Evolutionary conservation across 106 monocot species (phyloP).

Genomic region (Iris macrosiphon): DNA sequence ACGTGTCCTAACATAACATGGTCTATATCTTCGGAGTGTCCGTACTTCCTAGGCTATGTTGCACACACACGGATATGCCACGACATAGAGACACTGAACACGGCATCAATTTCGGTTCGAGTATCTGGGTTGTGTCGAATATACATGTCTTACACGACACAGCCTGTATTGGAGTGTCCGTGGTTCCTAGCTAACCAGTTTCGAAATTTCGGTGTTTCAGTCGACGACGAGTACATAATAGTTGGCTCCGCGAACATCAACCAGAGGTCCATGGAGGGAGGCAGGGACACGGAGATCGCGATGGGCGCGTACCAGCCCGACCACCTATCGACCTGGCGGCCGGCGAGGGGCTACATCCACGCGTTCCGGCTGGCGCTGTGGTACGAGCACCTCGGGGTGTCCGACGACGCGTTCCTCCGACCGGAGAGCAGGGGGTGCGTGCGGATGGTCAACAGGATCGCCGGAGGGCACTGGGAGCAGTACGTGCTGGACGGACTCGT

Average conservation of each 20-base stretch:
- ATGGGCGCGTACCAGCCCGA: conserved; percentile 14
- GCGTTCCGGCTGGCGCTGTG: conserved; percentile 42
- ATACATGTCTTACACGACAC: no score
- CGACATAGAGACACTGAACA: no score
- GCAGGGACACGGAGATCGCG: conserved; percentile 12
- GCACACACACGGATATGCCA: no score
- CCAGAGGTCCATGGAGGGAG: conserved; percentile 17
- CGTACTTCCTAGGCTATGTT: no score
- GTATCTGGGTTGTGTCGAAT: no score
- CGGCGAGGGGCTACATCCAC: conserved; percentile 36
- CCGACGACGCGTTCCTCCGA: not conserved
- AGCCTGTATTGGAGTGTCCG: no score
- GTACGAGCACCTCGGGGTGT: conserved; percentile 39
- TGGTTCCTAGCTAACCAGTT: no score
- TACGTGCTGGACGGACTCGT: not conserved
- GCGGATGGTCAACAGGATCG: conserved; percentile 3
- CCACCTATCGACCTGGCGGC: not conserved
- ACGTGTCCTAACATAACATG: no score
- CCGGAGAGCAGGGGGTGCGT: conserved; percentile 8
- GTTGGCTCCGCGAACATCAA: conserved; percentile 16
- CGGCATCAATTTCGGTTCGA: no score
- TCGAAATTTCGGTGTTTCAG: not conserved
- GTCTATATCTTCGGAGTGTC: no score
- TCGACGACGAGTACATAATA: conserved; percentile 14
- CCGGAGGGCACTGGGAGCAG: not conserved